These are phyloP conservation scores for Catharanthus roseus DNA, from an alignment of 257 asterid genomes.

Conservation along the genomic window DNA sequence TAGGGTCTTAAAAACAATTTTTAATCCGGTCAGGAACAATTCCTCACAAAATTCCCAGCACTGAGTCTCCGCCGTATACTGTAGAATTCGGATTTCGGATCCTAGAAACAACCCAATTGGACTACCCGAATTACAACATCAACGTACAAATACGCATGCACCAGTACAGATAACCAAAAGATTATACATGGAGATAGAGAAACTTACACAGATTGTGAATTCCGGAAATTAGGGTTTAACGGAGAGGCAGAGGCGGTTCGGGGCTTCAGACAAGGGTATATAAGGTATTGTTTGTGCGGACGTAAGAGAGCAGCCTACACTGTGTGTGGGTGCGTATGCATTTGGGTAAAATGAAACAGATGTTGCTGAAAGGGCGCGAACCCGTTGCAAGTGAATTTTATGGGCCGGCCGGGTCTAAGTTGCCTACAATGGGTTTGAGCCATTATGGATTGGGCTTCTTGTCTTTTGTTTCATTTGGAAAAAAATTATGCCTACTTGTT, in stretches of 20 bases:
- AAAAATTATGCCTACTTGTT: no score
- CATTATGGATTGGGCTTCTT: neutral
- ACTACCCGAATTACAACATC: conserved; percentile 13
- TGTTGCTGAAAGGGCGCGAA: conserved; percentile 35
- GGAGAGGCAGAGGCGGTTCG: conserved; percentile 8
- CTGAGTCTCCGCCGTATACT: conserved; percentile 19
- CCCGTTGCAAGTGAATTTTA: conserved; percentile 23
- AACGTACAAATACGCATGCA: neutral
- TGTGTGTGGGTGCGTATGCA: conserved; percentile 8
- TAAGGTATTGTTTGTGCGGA: neutral
- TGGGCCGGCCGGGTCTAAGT: conserved; percentile 11
- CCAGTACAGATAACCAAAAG: neutral
- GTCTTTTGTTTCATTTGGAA: neutral
- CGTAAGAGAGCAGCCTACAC: neutral
- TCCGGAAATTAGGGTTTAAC: conserved; percentile 23
- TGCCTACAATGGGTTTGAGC: neutral
- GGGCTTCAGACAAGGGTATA: conserved; percentile 12
- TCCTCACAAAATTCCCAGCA: neutral
- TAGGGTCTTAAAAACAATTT: neutral
- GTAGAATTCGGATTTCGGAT: conserved; percentile 26
- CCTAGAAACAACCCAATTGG: conserved; percentile 17
- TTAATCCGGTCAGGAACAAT: neutral
- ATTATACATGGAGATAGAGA: conserved; percentile 8
- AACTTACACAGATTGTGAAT: conserved; percentile 27
- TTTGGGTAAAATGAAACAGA: conserved; percentile 17